Percentiles rank a stretch among this genome's conserved stretches.
Conservation (phyloP, 2,329 filamentous ascomycete genomes). For the Ceratocystis harringtonii region DNA sequence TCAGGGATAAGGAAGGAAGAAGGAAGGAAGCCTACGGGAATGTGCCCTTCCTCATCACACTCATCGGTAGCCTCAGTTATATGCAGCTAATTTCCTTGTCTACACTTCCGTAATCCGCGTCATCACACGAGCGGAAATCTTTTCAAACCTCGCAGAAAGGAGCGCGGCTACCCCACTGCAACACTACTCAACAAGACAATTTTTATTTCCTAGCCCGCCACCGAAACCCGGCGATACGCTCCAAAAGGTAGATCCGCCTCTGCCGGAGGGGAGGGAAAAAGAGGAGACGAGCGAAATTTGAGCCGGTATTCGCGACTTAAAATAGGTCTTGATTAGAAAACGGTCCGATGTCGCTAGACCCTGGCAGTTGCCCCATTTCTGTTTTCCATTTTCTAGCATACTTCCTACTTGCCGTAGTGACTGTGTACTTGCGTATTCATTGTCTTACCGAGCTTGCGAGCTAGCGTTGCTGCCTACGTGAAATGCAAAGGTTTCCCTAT, state of each 20-base stretch:
- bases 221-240: not conserved
- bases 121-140: not conserved
- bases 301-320: not conserved
- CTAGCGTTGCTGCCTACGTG: too few relatives aligned
- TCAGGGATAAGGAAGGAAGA: not conserved
- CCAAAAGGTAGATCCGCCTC: not conserved
- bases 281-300: not conserved
- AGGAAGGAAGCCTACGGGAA: not conserved
- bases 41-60: not conserved
- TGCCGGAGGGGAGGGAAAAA: not conserved
- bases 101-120: not conserved
- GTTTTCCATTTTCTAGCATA: not conserved
- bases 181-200: not conserved
- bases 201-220: not conserved
- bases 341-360: slow-evolving; percentile 9
- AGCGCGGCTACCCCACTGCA: not conserved
- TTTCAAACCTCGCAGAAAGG: not conserved
- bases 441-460: too few relatives aligned
- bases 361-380: not conserved
- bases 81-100: not conserved
- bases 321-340: not conserved
- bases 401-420: not conserved
- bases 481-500: too few relatives aligned
- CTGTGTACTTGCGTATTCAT: not conserved
- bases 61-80: not conserved